phyloP scores from a whole-genome alignment of 177 flowering plant genomes.

The Tripterygium wilfordii region DNA sequence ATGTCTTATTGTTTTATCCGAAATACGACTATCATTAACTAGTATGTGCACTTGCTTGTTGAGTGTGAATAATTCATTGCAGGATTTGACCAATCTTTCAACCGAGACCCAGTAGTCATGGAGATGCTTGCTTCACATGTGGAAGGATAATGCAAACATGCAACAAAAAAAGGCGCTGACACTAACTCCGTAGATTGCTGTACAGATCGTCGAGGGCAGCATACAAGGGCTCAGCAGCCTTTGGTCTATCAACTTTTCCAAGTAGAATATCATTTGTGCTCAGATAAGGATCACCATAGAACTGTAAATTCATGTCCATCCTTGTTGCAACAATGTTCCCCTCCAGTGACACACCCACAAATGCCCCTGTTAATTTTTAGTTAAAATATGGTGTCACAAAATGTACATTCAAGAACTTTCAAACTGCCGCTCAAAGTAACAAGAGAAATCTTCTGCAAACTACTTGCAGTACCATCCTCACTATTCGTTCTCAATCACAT shows the following conservation, averaged over 20 bases:
- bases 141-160: neutral
- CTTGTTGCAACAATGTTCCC: slow-evolving; percentile 83
- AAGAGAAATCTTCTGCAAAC: too few species aligned
- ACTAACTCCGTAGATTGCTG: slow-evolving; percentile 24
- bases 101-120: too few species aligned
- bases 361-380: slow-evolving; percentile 56
- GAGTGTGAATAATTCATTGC: too few species aligned
- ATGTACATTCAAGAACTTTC: too few species aligned
- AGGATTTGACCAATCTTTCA: too few species aligned
- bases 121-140: too few species aligned
- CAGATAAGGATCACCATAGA: slow-evolving; percentile 94
- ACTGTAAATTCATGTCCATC: slow-evolving; percentile 70
- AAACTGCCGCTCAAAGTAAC: too few species aligned
- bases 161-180: neutral
- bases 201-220: slow-evolving; percentile 56
- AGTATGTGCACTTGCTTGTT: too few species aligned
- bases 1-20: too few species aligned
- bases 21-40: too few species aligned
- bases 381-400: slow-evolving; percentile 1
- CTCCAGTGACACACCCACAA: slow-evolving; percentile 89
- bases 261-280: slow-evolving; percentile 78
- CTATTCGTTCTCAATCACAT: too few species aligned
- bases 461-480: too few species aligned
- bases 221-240: slow-evolving; percentile 81
- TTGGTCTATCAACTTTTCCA: slow-evolving; percentile 81